A percentile compares a stretch with the other conserved stretches of the same genome.
phyloP scores from a whole-genome alignment of 2,329 filamentous ascomycete species.

The Aspergillus tubingensis region DNA sequence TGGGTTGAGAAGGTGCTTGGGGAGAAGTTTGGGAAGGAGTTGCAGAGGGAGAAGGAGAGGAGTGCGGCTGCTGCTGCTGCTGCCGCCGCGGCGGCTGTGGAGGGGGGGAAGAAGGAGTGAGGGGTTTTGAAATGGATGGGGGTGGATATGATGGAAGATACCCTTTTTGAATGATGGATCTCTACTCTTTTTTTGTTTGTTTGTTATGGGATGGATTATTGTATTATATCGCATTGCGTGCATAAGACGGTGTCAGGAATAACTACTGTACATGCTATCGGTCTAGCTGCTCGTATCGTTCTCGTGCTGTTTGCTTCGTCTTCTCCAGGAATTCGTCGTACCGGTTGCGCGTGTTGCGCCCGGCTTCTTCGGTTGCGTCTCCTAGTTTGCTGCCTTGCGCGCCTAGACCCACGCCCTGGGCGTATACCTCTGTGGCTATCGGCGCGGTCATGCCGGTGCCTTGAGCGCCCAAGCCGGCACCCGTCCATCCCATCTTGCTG shows the following conservation, averaged over 20 bases:
- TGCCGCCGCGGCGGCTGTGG: not conserved
- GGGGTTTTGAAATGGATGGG: not conserved
- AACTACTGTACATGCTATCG: not conserved
- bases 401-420: conserved; percentile 52
- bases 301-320: conserved; percentile 49
- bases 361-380: conserved; percentile 51
- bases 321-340: conserved; percentile 53
- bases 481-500: conserved; percentile 55
- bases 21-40: conserved; percentile 50
- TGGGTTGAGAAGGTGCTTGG: conserved; percentile 52
- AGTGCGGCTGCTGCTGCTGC: not conserved
- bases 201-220: not conserved
- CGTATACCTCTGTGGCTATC: conserved; percentile 52
- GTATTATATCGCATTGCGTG: not conserved
- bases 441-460: conserved; percentile 51
- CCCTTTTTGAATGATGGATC: not conserved
- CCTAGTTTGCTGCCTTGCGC: conserved; percentile 53
- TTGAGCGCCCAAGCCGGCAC: conserved; percentile 51
- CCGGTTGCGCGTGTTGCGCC: conserved; percentile 49
- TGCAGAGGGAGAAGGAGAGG: conserved; percentile 32
- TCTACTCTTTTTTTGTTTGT: not conserved
- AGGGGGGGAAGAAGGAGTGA: conserved; percentile 6
- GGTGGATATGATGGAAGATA: not conserved
- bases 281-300: conserved; percentile 50
- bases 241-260: not conserved